Evolutionary conservation across 805 yeast species (phyloP).

Genomic region (Candida morakotiae): DNA sequence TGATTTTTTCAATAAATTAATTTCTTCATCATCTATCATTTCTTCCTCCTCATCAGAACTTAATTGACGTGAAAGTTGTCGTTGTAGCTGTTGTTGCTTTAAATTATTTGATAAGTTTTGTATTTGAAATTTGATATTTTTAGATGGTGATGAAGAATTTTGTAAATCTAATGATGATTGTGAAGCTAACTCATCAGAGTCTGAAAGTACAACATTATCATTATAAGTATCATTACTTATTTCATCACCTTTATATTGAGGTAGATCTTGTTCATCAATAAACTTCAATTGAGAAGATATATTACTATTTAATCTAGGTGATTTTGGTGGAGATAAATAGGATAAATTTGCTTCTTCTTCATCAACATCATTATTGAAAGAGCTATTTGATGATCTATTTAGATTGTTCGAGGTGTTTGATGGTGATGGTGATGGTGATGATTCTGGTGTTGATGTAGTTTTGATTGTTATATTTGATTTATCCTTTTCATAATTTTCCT

Average conservation of each 20-base stretch:
- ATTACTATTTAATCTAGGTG: slow-evolving; percentile 5
- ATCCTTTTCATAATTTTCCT: no score
- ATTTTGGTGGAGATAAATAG: slow-evolving; percentile 6
- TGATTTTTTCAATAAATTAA: not conserved
- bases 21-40: slow-evolving; percentile 5
- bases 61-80: slow-evolving; percentile 5
- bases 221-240: slow-evolving; percentile 15
- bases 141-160: not conserved
- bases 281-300: not conserved
- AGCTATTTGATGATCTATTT: no score
- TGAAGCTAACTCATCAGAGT: slow-evolving; percentile 29
- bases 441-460: no score
- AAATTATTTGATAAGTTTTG: slow-evolving; percentile 7
- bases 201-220: slow-evolving; percentile 31
- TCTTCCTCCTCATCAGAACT: slow-evolving; percentile 9
- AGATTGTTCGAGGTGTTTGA: no score
- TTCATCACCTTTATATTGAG: no score
- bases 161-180: slow-evolving; percentile 24
- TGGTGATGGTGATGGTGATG: no score
- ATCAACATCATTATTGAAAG: no score
- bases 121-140: slow-evolving; percentile 5
- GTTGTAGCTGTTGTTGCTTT: not conserved
- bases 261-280: no score
- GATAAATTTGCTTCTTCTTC: no score
- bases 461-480: no score